Conservation (phyloP, 192 early-diverging fungal species). For the Backusella parvicylindrica region DNA sequence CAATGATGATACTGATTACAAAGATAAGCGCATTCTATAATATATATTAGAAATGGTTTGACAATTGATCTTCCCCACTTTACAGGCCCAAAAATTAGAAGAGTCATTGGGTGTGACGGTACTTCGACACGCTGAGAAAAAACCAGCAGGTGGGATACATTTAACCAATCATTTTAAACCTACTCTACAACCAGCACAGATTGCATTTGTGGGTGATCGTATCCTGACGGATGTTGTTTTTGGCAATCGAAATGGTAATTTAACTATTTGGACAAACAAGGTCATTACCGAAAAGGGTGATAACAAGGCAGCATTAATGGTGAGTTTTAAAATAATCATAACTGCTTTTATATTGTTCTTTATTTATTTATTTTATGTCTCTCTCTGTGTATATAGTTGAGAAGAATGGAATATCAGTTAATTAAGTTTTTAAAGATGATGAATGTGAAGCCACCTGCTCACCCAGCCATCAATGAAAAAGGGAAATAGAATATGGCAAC, state of each 20-base stretch:
- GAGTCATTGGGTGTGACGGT: slow-evolving; percentile 54
- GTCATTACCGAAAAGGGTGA: slow-evolving; percentile 75
- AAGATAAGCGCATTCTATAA: slow-evolving; percentile 26
- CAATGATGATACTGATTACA: slow-evolving; percentile 59
- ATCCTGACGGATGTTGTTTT: slow-evolving; percentile 83
- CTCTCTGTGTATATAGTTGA: not conserved
- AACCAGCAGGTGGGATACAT: slow-evolving; percentile 71
- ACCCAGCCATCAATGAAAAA: not conserved
- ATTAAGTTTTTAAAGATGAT: slow-evolving; percentile 12
- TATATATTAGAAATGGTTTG: not conserved
- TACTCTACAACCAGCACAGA: not conserved
- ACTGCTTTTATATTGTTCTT: not conserved
- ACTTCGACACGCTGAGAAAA: slow-evolving; percentile 57
- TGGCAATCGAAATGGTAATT: slow-evolving; percentile 72
- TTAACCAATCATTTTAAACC: slow-evolving; percentile 48
- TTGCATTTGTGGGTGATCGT: slow-evolving; percentile 84
- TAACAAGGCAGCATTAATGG: slow-evolving; percentile 63
- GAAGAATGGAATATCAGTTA: slow-evolving; percentile 17
- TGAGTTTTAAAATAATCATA: slow-evolving; percentile 15
- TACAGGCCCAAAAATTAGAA: slow-evolving; percentile 42
- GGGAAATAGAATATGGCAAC: not conserved
- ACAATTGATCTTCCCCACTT: not conserved
- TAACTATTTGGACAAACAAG: slow-evolving; percentile 65
- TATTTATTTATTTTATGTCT: not conserved
- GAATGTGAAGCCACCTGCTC: slow-evolving; percentile 13